These are phyloP conservation scores for Cryoendolithus antarcticus DNA, from an alignment of 2,329 filamentous ascomycete species.

Conservation along the genomic window DNA sequence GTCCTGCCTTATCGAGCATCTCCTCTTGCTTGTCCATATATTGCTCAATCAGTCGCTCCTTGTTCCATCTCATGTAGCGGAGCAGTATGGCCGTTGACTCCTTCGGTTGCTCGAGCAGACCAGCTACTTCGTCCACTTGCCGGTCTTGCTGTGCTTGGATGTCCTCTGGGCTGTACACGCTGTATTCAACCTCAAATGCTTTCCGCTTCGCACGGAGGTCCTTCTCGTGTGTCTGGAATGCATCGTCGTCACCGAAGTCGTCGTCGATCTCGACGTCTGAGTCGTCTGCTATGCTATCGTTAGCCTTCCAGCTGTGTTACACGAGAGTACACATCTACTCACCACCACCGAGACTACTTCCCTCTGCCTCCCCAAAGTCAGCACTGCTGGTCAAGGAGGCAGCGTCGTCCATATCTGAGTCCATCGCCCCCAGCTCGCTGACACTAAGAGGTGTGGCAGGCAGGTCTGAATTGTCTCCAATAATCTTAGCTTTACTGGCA, in stretches of 20 bases:
- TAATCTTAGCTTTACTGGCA: too few relatives aligned
- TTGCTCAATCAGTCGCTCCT: slow-evolving; percentile 83
- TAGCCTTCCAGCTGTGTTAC: neutral
- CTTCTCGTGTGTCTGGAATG: slow-evolving; percentile 52
- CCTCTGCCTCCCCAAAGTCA: slow-evolving; percentile 53
- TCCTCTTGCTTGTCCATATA: slow-evolving; percentile 85
- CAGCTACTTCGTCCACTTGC: slow-evolving; percentile 80
- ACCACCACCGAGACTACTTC: slow-evolving; percentile 50
- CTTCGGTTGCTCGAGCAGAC: slow-evolving; percentile 76
- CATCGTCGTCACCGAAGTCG: slow-evolving; percentile 44
- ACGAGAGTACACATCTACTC: slow-evolving; percentile 8
- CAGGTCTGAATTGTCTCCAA: slow-evolving; percentile 12
- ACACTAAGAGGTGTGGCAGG: slow-evolving; percentile 38
- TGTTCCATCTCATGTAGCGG: slow-evolving; percentile 87
- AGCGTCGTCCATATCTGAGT: slow-evolving; percentile 80
- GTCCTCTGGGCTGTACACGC: slow-evolving; percentile 64
- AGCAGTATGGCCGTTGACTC: slow-evolving; percentile 86
- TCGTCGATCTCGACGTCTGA: slow-evolving; percentile 46
- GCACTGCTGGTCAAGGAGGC: slow-evolving; percentile 74
- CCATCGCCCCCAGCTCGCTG: slow-evolving; percentile 49
- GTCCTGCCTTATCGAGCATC: slow-evolving; percentile 71
- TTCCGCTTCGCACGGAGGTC: slow-evolving; percentile 62
- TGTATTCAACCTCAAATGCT: slow-evolving; percentile 74
- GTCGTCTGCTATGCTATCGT: slow-evolving; percentile 22
- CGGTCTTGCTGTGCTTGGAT: slow-evolving; percentile 77